Conservation (phyloP, 2,329 filamentous ascomycete genomes). For the Cytospora leucostoma region DNA sequence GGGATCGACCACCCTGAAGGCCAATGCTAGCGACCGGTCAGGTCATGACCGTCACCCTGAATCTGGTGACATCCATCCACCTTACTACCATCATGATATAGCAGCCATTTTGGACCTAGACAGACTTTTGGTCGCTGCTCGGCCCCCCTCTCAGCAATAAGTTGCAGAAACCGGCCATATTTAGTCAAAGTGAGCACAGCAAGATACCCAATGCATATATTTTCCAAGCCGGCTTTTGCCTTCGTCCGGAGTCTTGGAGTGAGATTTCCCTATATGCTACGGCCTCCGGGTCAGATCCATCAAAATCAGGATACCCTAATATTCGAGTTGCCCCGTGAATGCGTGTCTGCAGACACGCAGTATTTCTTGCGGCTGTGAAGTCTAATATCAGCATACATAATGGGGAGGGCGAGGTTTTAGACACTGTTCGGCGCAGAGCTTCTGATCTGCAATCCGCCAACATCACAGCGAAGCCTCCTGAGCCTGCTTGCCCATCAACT, state of each 20-base stretch:
- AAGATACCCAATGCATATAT: not conserved
- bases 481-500: not conserved
- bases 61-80: not conserved
- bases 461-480: not conserved
- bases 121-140: not conserved
- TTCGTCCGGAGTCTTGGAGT: not conserved
- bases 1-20: not conserved
- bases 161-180: not conserved
- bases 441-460: not conserved
- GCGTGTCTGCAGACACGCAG: not conserved
- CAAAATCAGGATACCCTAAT: not conserved
- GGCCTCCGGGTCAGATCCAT: not conserved
- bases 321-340: not conserved
- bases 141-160: not conserved
- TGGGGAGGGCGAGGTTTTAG: not conserved
- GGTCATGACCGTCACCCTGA: not conserved
- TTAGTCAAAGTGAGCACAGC: not conserved
- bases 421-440: not conserved
- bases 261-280: not conserved
- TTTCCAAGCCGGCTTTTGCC: not conserved
- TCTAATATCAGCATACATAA: not conserved
- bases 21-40: not conserved
- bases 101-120: not conserved
- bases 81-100: not conserved
- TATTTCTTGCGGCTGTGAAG: not conserved